Evolutionary conservation across 1,284 basidiomycete genomes (phyloP).

Genomic region (Trametes pubescens): DNA sequence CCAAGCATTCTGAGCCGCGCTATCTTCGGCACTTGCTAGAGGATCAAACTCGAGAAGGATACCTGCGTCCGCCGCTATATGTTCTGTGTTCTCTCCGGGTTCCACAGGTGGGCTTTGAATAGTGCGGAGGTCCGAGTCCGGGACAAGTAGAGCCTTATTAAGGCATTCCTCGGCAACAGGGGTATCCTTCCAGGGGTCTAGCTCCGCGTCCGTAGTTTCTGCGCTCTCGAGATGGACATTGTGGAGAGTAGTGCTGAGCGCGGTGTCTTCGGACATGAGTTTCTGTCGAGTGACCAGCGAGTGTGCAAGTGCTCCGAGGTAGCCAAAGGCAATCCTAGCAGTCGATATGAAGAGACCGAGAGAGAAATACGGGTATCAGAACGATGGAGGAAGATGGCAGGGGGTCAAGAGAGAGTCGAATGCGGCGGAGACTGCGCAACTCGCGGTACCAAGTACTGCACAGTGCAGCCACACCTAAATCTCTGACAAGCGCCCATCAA

Average conservation of each 20-base stretch:
- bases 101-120: slow-evolving; percentile 43
- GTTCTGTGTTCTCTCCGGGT: slow-evolving; percentile 26
- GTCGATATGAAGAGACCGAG: too few species aligned
- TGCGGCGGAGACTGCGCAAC: too few species aligned
- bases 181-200: slow-evolving; percentile 43
- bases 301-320: neutral
- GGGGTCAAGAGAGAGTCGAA: too few species aligned
- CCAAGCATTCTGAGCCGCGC: slow-evolving; percentile 69
- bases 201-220: slow-evolving; percentile 20
- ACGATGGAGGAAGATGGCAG: too few species aligned
- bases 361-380: too few species aligned
- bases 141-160: slow-evolving; percentile 44
- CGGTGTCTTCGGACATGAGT: slow-evolving; percentile 13
- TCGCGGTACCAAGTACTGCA: too few species aligned
- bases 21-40: slow-evolving; percentile 61
- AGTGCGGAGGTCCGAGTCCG: slow-evolving; percentile 48
- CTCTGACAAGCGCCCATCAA: too few species aligned
- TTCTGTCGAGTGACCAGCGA: neutral
- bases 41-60: slow-evolving; percentile 74
- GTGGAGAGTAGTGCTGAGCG: slow-evolving; percentile 16
- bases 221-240: slow-evolving; percentile 13
- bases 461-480: too few species aligned
- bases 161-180: neutral
- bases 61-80: slow-evolving; percentile 41
- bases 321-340: too few species aligned